Conservation (phyloP, 345 rosid genomes). For the Populus alba region DNA sequence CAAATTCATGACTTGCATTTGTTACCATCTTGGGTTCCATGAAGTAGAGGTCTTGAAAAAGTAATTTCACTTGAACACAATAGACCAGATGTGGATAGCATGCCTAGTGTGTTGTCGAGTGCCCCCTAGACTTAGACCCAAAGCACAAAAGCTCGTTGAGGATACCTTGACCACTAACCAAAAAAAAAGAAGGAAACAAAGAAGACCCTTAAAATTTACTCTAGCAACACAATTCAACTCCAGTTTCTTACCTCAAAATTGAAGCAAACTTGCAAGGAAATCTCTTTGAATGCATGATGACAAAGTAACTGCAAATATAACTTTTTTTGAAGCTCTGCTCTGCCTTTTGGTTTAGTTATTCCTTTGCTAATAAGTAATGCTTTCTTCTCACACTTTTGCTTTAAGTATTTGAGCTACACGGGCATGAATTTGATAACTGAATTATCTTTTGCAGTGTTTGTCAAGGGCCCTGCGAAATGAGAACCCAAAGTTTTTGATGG, state of each 20-base stretch:
- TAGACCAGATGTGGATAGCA: not conserved
- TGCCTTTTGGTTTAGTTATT: not conserved
- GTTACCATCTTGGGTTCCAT: not conserved
- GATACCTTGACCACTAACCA: not conserved
- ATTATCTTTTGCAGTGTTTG: constrained; percentile 54
- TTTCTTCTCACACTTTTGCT: not conserved
- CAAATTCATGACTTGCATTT: too few relatives aligned
- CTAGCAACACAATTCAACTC: not conserved
- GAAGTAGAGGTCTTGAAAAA: not conserved
- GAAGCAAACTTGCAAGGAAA: not conserved
- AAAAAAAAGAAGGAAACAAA: not conserved
- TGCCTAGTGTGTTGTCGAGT: not conserved
- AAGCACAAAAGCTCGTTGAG: not conserved
- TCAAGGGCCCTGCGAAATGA: constrained; percentile 81
- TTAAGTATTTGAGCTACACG: constrained; percentile 4
- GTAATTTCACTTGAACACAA: not conserved
- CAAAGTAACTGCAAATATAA: not conserved
- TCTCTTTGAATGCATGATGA: not conserved
- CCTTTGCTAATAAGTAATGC: too few relatives aligned
- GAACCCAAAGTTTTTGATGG: constrained; percentile 93
- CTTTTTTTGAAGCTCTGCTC: not conserved
- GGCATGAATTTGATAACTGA: constrained; percentile 4
- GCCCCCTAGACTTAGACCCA: not conserved
- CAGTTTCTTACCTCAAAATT: not conserved
- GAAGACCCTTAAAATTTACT: not conserved